Evolutionary conservation across 2,329 filamentous ascomycete species (phyloP), one percentile per base, ranked within the genome.

Genomic region (Corniculantispora saksenae): DNA sequence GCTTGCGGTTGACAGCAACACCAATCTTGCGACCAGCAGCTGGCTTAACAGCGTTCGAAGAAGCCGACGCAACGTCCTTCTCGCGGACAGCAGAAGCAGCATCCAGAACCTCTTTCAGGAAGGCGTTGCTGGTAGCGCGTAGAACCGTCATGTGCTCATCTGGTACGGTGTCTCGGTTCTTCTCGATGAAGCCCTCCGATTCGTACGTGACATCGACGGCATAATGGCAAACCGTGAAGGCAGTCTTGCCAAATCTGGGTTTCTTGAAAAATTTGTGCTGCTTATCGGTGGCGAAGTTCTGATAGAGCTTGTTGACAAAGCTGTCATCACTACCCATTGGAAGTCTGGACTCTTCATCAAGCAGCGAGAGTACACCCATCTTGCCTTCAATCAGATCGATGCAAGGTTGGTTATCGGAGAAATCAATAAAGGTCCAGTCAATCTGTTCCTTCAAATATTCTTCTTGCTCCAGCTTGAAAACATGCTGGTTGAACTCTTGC

Each of bases 341-440:
- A 66, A 99, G 82, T 69, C 95, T 89, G 21, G 94, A 98, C 78
- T 99, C 95, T 81, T 99, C 96, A 72, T 99, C 95, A 47, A 99
- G 83, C 32, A 99, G 84, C 23, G 94, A 93, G 68, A 99, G 80
- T 60, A 99, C 91, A 78, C 95, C 95, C 71, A 99, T 86, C 78
- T 97, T 98, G 70, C 93, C 94, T 81, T 99, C 95, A 70, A 99
- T 99, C 61, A 99, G 82, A 77, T 99, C 95, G 72, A 99, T 99
- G 81, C 95, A 99, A 21, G 95, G 95, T 80, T 99, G 95, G 73
- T 99, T 99, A 79, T 99, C 95, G 7, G 94, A 97, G 79, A 99
- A 99, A 76, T 99, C 95, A 76, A 99, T 99, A 76, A 99, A 99
- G 12, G 92, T 97, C 95, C 95, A 99, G 80, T 98, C 94, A 70